Conservation (phyloP, 805 yeast species). For the Ogataea corticis region DNA sequence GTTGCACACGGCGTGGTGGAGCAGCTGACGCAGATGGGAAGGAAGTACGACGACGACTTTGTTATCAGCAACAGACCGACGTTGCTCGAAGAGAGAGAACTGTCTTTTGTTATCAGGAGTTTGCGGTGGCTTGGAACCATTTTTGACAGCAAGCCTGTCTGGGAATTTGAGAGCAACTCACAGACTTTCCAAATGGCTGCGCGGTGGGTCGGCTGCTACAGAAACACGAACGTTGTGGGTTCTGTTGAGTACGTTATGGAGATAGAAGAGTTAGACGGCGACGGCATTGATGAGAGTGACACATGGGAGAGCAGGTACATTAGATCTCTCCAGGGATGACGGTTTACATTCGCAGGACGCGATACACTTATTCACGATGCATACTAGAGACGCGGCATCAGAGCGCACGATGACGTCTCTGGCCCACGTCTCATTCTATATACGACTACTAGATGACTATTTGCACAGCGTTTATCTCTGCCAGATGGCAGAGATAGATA, state of each 20-base stretch:
- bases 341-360: too few species aligned
- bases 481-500: too few species aligned
- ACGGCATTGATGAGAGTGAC: slow-evolving; percentile 3
- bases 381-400: too few species aligned
- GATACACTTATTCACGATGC: too few species aligned
- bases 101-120: slow-evolving; percentile 9
- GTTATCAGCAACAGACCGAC: slow-evolving; percentile 17
- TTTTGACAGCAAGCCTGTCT: slow-evolving; percentile 14
- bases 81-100: slow-evolving; percentile 12
- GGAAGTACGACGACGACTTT: slow-evolving; percentile 2
- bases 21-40: slow-evolving; percentile 5
- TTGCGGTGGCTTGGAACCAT: slow-evolving; percentile 19
- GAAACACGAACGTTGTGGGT: slow-evolving; percentile 5
- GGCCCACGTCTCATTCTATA: too few species aligned
- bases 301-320: slow-evolving; percentile 1
- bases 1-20: not conserved
- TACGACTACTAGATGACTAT: too few species aligned
- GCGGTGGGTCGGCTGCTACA: slow-evolving; percentile 18
- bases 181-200: slow-evolving; percentile 20
- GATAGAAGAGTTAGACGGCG: not conserved
- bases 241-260: slow-evolving; percentile 1
- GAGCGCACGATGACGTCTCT: too few species aligned
- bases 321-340: slow-evolving; percentile 1
- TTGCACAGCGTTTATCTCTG: too few species aligned
- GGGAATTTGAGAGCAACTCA: slow-evolving; percentile 17